Conservation (phyloP, 306 rosid genomes). For the Sicyos baderoa region DNA sequence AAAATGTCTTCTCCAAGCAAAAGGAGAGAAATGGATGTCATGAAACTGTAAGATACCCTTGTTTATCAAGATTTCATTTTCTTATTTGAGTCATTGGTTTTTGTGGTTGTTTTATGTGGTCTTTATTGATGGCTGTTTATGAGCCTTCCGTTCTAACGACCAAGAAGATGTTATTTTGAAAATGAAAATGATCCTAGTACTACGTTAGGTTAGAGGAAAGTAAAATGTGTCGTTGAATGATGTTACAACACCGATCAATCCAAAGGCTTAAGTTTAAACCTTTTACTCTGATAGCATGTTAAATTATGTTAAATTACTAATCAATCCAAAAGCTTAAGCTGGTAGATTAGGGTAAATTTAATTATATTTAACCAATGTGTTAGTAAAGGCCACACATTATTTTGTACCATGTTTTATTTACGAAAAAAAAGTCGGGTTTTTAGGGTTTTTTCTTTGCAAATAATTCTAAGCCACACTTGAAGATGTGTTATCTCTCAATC, state of each 20-base stretch:
- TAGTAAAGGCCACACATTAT: not conserved
- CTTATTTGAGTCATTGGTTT: not conserved
- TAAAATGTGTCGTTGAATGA: not conserved
- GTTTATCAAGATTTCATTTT: not conserved
- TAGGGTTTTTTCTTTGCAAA: not conserved
- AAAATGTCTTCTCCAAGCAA: conserved; percentile 98
- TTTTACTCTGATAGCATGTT: no score
- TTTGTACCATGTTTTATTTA: not conserved
- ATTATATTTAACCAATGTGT: no score
- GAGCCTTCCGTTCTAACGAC: conserved; percentile 2
- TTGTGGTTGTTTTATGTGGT: not conserved
- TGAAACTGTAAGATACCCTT: conserved; percentile 71
- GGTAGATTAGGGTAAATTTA: no score
- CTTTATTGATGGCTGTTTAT: not conserved
- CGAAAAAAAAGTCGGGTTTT: not conserved
- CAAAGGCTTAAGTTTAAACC: no score
- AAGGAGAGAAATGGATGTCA: conserved; percentile 98
- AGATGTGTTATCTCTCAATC: not conserved
- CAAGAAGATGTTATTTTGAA: conserved; percentile 2
- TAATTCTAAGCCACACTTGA: not conserved
- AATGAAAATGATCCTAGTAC: not conserved
- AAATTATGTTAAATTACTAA: no score
- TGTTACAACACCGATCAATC: no score
- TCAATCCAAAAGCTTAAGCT: no score
- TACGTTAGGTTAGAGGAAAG: not conserved